Conservation (phyloP, 1,284 basidiomycete species). For the Puccinia novopanici region DNA sequence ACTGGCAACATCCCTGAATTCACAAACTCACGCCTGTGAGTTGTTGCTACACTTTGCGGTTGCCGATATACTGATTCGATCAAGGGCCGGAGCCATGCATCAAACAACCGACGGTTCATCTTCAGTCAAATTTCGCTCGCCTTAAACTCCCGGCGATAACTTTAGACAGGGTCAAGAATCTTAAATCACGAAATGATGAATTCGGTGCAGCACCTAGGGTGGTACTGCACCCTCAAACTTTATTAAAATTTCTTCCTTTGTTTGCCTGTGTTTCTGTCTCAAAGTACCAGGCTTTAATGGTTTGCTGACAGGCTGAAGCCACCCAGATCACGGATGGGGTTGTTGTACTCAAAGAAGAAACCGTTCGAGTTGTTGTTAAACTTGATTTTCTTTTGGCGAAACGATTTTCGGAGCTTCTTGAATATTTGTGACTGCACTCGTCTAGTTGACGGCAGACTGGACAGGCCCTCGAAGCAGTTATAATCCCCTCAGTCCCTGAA, state of each 20-base stretch:
- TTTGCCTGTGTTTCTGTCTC: not conserved
- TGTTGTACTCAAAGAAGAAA: constrained; percentile 12
- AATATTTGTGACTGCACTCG: no score
- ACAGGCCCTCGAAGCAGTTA: no score
- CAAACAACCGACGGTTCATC: no score
- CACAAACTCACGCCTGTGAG: not conserved
- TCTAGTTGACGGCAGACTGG: no score
- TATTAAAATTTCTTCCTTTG: not conserved
- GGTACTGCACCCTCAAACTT: not conserved
- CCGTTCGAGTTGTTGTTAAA: constrained; percentile 10
- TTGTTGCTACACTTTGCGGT: not conserved
- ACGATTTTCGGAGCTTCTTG: no score
- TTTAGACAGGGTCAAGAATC: not conserved
- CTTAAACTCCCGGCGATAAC: not conserved
- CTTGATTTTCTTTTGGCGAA: not conserved
- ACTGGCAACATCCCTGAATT: not conserved
- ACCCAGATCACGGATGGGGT: not conserved
- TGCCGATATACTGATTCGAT: not conserved
- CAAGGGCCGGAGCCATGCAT: not conserved
- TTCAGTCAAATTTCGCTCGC: not conserved
- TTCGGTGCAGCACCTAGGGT: not conserved
- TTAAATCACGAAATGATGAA: not conserved
- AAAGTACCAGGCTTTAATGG: not conserved
- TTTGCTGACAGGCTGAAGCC: not conserved
- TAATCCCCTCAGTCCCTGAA: no score